Evolutionary conservation across 1,284 basidiomycete genomes (phyloP), one percentile per base, ranked within the genome.

Genomic region (Jaminaea rosea): DNA sequence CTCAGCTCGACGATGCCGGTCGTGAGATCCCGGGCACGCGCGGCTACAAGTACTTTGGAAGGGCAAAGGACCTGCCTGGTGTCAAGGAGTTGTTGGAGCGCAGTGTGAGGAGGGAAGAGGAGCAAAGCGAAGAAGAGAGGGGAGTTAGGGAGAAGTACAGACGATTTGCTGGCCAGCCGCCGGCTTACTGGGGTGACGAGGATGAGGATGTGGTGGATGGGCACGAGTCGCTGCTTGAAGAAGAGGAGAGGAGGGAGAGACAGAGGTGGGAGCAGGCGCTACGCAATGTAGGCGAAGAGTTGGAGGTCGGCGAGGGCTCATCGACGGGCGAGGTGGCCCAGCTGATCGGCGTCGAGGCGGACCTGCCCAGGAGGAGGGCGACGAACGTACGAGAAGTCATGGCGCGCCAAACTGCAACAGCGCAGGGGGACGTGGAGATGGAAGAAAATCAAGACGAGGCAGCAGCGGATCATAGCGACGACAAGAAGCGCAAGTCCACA

Each of bases 21-120:
- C 56, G 57, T 24, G 90, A 94, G 75, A 89, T 96, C 0, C 90
- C 91, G 0, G 90, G 91, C 0, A 93, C 88, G n/a, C 87, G 94
- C 62, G 93, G 92, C 50, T 23, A 1, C 61, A 92, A 88, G 70
- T 97, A 97, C 76, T 98, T 98, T 77, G 94, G 93, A 47, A 84
- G 93, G 26, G 91, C 93, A 3, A 93, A 91, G 70, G 94, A 97
- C 49, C 79, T 98, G 4, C 94, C 93, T 0, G 93, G 94, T 44
- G 90, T 97, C 4, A 85, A 85, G 58, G 93, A 98, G 77, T 80
- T 98, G 28, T 94, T 98, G 72, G n/a, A n/a, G n/a, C n/a, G n/a
- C n/a, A n/a, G n/a, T n/a, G n/a, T n/a, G n/a, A n/a, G n/a, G n/a
- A n/a, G n/a, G n/a, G n/a, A n/a, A n/a, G n/a, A n/a, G n/a, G n/a